These are phyloP conservation scores for Antitrichia curtipendula DNA, from an alignment of 225 moss, liverwort and hornwort genomes.

Conservation along the genomic window DNA sequence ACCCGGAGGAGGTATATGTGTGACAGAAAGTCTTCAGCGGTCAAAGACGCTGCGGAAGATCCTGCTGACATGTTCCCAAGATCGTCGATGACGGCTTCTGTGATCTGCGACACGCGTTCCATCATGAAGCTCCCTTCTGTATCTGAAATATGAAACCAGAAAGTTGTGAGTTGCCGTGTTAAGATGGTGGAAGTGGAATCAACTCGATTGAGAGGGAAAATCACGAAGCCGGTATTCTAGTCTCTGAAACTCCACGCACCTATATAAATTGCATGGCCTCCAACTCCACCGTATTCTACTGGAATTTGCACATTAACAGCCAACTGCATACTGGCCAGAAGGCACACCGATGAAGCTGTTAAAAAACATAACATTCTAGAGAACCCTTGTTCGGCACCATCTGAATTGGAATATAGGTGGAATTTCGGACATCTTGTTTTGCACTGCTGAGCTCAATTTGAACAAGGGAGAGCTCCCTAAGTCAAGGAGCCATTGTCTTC, in stretches of 20 bases:
- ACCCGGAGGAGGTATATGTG: constrained; percentile 79
- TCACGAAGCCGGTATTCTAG: not conserved
- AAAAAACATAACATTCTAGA: not conserved
- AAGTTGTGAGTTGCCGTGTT: not conserved
- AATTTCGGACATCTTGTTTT: not conserved
- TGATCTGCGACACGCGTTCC: constrained; percentile 84
- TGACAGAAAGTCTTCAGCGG: constrained; percentile 48
- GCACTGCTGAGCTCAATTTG: not conserved
- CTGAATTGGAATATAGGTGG: not conserved
- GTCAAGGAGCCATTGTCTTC: not conserved
- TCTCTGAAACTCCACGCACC: constrained; percentile 27
- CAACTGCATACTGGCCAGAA: constrained; percentile 73
- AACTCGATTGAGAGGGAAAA: not conserved
- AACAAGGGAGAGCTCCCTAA: not conserved
- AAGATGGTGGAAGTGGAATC: not conserved
- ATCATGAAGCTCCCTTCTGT: constrained; percentile 99
- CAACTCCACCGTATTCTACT: constrained; percentile 55
- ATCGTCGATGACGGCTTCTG: constrained; percentile 50
- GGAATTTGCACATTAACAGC: constrained; percentile 96
- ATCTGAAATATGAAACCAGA: constrained; percentile 36
- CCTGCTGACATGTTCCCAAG: constrained; percentile 24
- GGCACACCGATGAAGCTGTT: not conserved
- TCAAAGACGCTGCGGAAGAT: constrained; percentile 6
- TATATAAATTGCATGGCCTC: constrained; percentile 84
- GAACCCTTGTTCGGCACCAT: not conserved